phyloP scores from a whole-genome alignment of 805 yeast genomes.

The Cyberlindnera xylosilytica region DNA sequence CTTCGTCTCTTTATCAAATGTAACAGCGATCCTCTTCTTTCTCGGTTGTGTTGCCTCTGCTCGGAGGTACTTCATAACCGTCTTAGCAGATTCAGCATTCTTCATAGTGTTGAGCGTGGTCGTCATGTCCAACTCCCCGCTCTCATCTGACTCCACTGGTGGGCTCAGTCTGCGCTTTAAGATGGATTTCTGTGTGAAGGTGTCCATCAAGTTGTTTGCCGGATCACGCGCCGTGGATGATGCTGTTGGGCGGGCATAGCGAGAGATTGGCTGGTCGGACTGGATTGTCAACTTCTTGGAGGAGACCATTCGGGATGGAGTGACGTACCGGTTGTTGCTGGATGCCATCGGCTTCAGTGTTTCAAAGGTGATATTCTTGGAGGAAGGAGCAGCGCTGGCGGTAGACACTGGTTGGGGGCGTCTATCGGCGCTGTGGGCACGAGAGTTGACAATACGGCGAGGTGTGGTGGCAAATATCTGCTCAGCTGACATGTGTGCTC shows the following conservation, averaged over 20 bases:
- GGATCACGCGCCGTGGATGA: slow-evolving; percentile 11
- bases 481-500: slow-evolving; percentile 10
- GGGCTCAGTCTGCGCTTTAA: slow-evolving; percentile 21
- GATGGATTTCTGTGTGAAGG: slow-evolving; percentile 17
- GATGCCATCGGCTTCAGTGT: slow-evolving; percentile 30
- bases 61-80: slow-evolving; percentile 16
- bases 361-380: slow-evolving; percentile 22
- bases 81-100: slow-evolving; percentile 22
- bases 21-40: slow-evolving; percentile 29
- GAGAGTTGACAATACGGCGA: slow-evolving; percentile 20
- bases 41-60: slow-evolving; percentile 17
- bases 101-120: slow-evolving; percentile 25
- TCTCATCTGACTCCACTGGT: slow-evolving; percentile 9
- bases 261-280: slow-evolving; percentile 26
- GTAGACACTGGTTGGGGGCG: slow-evolving; percentile 1
- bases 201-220: slow-evolving; percentile 18
- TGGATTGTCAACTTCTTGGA: slow-evolving; percentile 27
- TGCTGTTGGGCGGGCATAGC: slow-evolving; percentile 11
- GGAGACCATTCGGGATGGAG: slow-evolving; percentile 29
- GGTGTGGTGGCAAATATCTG: slow-evolving; percentile 30
- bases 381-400: slow-evolving; percentile 6
- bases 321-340: slow-evolving; percentile 19
- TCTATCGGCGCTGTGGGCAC: slow-evolving; percentile 32
- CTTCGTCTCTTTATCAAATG: slow-evolving; percentile 19
- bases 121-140: slow-evolving; percentile 19